These are phyloP conservation scores for Adiantum capillusveneris DNA, from an alignment of 75 land plant species.

Conservation along the genomic window DNA sequence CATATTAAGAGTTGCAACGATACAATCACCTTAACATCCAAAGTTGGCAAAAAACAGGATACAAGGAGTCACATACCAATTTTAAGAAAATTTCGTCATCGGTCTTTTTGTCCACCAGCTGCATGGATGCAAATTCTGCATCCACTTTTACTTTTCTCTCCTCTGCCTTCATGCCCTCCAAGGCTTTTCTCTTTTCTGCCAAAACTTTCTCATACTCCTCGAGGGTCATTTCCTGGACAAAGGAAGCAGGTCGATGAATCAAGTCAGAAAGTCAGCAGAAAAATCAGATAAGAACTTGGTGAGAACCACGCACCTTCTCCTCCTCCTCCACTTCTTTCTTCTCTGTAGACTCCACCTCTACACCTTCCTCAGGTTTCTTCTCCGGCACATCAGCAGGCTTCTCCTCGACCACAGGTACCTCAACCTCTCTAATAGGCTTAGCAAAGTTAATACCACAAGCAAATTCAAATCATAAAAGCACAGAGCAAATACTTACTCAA, in stretches of 20 bases:
- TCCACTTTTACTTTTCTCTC: slow-evolving; percentile 75
- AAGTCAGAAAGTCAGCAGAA: slow-evolving; percentile 3
- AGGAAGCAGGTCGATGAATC: background rate
- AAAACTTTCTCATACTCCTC: slow-evolving; percentile 74
- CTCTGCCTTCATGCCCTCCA: slow-evolving; percentile 50
- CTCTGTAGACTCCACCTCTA: slow-evolving; percentile 33
- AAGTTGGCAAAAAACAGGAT: background rate
- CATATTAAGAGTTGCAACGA: too few relatives aligned
- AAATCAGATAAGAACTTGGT: background rate
- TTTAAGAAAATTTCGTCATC: slow-evolving; percentile 70
- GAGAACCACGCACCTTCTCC: too few relatives aligned
- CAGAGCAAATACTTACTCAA: slow-evolving; percentile 8
- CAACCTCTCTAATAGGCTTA: slow-evolving; percentile 24
- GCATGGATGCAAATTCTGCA: slow-evolving; percentile 62
- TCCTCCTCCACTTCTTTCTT: slow-evolving; percentile 61
- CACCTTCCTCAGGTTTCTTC: slow-evolving; percentile 23
- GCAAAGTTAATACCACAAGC: background rate
- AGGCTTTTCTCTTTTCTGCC: slow-evolving; percentile 72
- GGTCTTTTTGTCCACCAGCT: slow-evolving; percentile 50
- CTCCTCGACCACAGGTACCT: slow-evolving; percentile 9
- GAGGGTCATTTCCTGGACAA: slow-evolving; percentile 79
- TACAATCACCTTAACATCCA: too few relatives aligned
- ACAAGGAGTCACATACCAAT: too few relatives aligned
- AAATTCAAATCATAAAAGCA: background rate
- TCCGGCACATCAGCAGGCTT: slow-evolving; percentile 4